Evolutionary conservation across 495 filamentous ascomycete species (phyloP).

Genomic region (Penicillium psychrofluorescens): DNA sequence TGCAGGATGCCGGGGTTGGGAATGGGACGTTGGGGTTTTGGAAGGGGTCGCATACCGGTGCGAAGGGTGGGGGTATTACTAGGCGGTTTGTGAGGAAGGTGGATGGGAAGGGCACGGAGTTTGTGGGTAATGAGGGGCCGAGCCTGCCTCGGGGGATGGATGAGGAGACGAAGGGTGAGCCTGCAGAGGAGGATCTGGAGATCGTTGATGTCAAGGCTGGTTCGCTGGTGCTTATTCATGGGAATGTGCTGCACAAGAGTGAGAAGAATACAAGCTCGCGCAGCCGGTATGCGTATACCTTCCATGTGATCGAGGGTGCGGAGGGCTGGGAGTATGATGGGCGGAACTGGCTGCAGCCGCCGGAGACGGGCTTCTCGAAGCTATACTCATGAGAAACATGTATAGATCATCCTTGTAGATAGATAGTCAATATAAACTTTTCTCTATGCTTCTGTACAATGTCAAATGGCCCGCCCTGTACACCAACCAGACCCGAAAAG

Average conservation of each 20-base stretch:
- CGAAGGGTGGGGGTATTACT: conserved; percentile 41
- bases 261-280: conserved; percentile 78
- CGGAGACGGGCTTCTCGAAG: conserved; percentile 66
- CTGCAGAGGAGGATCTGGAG: conserved; percentile 52
- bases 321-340: conserved; percentile 66
- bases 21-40: conserved; percentile 89
- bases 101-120: conserved; percentile 46
- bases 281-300: conserved; percentile 94
- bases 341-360: conserved; percentile 88
- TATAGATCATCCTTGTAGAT: background rate
- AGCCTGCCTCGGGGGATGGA: conserved; percentile 39
- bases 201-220: conserved; percentile 79
- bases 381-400: conserved; percentile 31
- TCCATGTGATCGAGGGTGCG: conserved; percentile 90
- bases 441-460: conserved; percentile 27
- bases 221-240: conserved; percentile 87
- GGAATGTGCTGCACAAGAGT: conserved; percentile 93
- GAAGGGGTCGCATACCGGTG: conserved; percentile 61
- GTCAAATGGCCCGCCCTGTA: conserved; percentile 24
- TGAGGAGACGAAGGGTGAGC: conserved; percentile 21
- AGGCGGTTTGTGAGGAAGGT: conserved; percentile 67
- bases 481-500: conserved; percentile 16
- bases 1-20: conserved; percentile 77
- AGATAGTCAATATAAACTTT: conserved; percentile 1
- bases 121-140: conserved; percentile 42